These are phyloP conservation scores for Bruguiera hainesii DNA, from an alignment of 441 rosid species.

Conservation along the genomic window DNA sequence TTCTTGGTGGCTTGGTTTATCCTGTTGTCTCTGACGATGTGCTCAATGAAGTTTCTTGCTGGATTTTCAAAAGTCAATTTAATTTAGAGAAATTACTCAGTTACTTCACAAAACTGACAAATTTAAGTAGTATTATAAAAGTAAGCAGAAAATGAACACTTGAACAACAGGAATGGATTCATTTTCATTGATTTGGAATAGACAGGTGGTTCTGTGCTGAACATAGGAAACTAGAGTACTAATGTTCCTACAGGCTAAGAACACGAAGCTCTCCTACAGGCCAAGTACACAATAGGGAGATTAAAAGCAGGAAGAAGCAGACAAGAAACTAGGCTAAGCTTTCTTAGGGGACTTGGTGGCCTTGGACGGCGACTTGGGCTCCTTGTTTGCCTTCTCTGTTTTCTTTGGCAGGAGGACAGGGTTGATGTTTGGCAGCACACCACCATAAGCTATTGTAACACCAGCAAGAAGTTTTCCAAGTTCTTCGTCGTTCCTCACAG, in stretches of 20 bases:
- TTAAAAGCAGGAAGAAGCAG: background rate
- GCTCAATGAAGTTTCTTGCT: too few relatives aligned
- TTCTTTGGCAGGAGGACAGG: slow-evolving; percentile 55
- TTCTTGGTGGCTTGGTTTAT: too few relatives aligned
- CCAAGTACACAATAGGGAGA: slow-evolving; percentile 14
- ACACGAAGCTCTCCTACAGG: slow-evolving; percentile 7
- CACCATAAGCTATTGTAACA: slow-evolving; percentile 61
- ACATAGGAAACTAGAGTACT: background rate
- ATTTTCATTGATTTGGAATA: too few relatives aligned
- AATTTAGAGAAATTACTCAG: too few relatives aligned
- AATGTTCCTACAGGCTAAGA: background rate
- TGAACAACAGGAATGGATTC: too few relatives aligned
- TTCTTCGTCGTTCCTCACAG: slow-evolving; percentile 58
- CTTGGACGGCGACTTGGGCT: slow-evolving; percentile 57
- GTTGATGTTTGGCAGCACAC: slow-evolving; percentile 61
- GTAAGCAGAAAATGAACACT: too few relatives aligned
- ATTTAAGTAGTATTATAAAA: too few relatives aligned
- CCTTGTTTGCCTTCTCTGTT: slow-evolving; percentile 38
- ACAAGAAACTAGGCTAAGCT: slow-evolving; percentile 18
- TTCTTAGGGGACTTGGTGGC: slow-evolving; percentile 56
- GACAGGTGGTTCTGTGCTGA: background rate
- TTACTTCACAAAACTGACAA: too few relatives aligned
- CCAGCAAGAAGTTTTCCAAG: slow-evolving; percentile 58
- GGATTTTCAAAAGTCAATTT: too few relatives aligned
- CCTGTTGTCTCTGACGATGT: too few relatives aligned